phyloP scores from a whole-genome alignment of 2,329 filamentous ascomycete species.

The Gremmenia infestans region DNA sequence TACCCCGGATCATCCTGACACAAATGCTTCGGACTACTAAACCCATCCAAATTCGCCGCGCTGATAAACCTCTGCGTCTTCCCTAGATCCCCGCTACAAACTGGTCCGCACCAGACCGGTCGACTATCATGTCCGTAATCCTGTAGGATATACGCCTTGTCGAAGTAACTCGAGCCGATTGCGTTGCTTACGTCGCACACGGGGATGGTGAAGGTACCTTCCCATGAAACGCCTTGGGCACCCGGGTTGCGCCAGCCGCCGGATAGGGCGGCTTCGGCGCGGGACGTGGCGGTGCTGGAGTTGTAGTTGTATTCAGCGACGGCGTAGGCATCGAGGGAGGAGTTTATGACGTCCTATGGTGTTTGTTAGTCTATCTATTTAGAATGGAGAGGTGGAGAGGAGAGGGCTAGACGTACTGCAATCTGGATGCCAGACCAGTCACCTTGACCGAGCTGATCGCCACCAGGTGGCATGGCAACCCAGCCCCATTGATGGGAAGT shows the following conservation, averaged over 20 bases:
- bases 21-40: background rate
- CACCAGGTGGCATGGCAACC: background rate
- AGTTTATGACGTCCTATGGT: background rate
- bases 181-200: background rate
- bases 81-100: background rate
- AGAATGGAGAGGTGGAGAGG: background rate
- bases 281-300: background rate
- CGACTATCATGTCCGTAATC: background rate
- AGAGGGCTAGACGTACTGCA: background rate
- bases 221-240: background rate
- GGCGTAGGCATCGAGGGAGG: background rate
- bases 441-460: background rate
- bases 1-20: background rate
- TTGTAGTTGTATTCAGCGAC: background rate
- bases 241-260: background rate
- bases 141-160: background rate
- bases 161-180: background rate
- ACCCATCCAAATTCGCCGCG: background rate
- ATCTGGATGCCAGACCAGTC: background rate
- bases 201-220: conserved; percentile 3
- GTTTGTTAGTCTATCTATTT: background rate
- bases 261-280: background rate
- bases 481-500: background rate
- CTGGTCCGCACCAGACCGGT: background rate
- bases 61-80: background rate